phyloP scores from a whole-genome alignment of 306 rosid genomes.

The Sphenostylis stenocarpa region DNA sequence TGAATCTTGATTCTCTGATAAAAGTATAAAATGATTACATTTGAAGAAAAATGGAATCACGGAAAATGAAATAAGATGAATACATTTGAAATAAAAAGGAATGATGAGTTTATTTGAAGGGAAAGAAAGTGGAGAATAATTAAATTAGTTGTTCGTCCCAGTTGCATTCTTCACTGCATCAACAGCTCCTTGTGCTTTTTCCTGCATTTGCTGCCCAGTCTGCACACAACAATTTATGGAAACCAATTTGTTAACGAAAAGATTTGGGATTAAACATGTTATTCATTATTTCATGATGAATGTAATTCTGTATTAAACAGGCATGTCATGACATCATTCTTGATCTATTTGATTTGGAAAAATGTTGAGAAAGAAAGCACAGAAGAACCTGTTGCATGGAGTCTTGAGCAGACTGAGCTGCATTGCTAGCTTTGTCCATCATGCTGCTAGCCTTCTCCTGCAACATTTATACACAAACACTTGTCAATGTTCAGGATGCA shows the following conservation, averaged over 20 bases:
- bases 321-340: background rate
- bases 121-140: background rate
- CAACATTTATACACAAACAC: background rate
- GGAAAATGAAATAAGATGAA: too few relatives aligned
- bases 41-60: too few relatives aligned
- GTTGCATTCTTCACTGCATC: conserved; percentile 69
- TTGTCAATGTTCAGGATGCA: background rate
- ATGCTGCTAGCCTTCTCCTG: conserved; percentile 62
- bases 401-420: conserved; percentile 52
- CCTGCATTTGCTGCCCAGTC: conserved; percentile 53
- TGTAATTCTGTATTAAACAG: background rate
- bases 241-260: too few relatives aligned
- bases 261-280: too few relatives aligned
- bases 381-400: conserved; percentile 39
- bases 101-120: conserved; percentile 27
- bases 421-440: conserved; percentile 50
- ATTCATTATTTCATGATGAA: too few relatives aligned
- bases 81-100: too few relatives aligned
- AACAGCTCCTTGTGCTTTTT: conserved; percentile 54
- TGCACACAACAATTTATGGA: conserved; percentile 11
- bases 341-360: background rate
- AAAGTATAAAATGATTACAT: too few relatives aligned
- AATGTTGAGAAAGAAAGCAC: background rate
- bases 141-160: conserved; percentile 52
- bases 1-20: too few relatives aligned